Conservation (phyloP, 768 basidiomycete species). For the Solioccasus polychromus region DNA sequence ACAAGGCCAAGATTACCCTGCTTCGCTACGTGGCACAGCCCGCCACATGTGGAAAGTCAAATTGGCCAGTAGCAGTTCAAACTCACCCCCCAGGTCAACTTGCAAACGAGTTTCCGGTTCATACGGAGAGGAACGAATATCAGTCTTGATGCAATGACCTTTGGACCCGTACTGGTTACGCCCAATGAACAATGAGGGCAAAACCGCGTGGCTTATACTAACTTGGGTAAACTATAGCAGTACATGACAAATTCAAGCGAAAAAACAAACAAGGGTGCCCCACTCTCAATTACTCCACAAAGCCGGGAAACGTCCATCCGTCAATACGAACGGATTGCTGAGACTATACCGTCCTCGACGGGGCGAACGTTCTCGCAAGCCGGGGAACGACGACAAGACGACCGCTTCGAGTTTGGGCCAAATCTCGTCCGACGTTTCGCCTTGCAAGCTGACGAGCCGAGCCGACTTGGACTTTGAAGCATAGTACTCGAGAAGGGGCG, state of each 20-base stretch:
- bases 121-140: no score
- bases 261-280: background rate
- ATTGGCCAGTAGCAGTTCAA: background rate
- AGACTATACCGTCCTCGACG: conserved; percentile 50
- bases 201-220: background rate
- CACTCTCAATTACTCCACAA: conserved; percentile 15
- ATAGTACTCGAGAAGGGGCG: conserved; percentile 79
- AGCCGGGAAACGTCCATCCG: conserved; percentile 12
- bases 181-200: no score
- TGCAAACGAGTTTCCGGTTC: no score
- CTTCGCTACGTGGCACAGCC: no score
- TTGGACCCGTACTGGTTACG: no score
- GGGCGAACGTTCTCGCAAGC: conserved; percentile 49
- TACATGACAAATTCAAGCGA: conserved; percentile 9
- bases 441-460: conserved; percentile 56
- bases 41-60: no score
- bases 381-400: conserved; percentile 56
- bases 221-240: conserved; percentile 1
- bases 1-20: no score
- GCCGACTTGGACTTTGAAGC: conserved; percentile 38
- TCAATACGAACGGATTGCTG: conserved; percentile 48
- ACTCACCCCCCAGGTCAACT: no score
- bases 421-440: conserved; percentile 82
- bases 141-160: no score
- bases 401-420: conserved; percentile 78